phyloP scores from a whole-genome alignment of 2,329 filamentous ascomycete species.

The Colletotrichum ledebouriae region DNA sequence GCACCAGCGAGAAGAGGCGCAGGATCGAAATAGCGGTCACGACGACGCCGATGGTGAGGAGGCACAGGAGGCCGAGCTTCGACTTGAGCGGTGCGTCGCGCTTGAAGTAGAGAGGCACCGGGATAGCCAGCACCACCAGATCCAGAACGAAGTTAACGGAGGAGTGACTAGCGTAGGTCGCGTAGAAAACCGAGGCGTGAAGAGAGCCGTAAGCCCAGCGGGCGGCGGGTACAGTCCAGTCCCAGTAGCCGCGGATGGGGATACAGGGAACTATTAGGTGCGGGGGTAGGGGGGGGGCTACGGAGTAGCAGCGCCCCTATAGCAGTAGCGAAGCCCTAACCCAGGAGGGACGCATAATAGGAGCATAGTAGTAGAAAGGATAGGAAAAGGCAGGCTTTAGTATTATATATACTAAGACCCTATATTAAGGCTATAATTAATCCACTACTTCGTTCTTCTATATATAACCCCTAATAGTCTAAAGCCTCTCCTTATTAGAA shows the following conservation, averaged over 20 bases:
- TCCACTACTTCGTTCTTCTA: too few species aligned
- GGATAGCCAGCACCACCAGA: constrained; percentile 49
- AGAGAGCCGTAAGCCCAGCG: constrained; percentile 52
- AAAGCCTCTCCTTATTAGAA: too few species aligned
- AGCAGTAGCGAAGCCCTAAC: too few species aligned
- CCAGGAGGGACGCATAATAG: too few species aligned
- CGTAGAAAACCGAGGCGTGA: constrained; percentile 45
- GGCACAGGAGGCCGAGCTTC: constrained; percentile 47
- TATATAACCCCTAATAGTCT: too few species aligned
- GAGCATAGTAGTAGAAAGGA: too few species aligned
- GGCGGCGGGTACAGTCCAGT: constrained; percentile 43
- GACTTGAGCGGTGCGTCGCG: constrained; percentile 43
- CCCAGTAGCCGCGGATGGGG: constrained; percentile 43
- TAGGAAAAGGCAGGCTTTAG: too few species aligned
- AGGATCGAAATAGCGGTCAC: constrained; percentile 49
- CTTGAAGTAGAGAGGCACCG: constrained; percentile 51
- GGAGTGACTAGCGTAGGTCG: constrained; percentile 51
- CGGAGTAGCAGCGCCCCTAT: too few species aligned
- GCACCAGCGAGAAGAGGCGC: constrained; percentile 49
- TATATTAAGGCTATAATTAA: too few species aligned
- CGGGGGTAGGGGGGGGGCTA: too few species aligned
- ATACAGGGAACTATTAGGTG: too few species aligned
- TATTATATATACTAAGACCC: too few species aligned
- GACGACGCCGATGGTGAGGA: constrained; percentile 50
- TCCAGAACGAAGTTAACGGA: constrained; percentile 52